These are phyloP conservation scores for Strigomonas galati DNA, from an alignment of 208 protist genomes.

Conservation along the genomic window DNA sequence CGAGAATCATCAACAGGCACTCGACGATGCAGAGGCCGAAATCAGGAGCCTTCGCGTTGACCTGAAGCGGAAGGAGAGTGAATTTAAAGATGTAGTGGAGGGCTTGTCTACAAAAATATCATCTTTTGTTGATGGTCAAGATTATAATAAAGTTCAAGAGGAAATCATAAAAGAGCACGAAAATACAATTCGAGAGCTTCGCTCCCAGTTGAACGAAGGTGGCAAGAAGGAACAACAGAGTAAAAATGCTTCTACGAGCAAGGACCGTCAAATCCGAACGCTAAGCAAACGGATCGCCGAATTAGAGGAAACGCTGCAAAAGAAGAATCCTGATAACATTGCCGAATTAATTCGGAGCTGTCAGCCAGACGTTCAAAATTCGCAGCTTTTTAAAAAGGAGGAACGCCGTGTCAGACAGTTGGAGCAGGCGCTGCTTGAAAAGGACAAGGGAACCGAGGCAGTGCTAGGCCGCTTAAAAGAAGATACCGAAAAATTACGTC, in stretches of 20 bases:
- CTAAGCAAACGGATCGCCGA: constrained; percentile 39
- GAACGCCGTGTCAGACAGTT: constrained; percentile 42
- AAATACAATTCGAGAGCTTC: constrained; percentile 35
- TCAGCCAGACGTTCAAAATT: constrained; percentile 33
- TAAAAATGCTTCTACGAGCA: neutral
- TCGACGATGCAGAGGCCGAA: constrained; percentile 25
- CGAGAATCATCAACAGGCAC: constrained; percentile 20
- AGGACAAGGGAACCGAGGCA: constrained; percentile 55
- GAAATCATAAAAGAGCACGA: constrained; percentile 38
- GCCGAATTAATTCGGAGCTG: constrained; percentile 58
- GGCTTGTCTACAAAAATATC: constrained; percentile 11
- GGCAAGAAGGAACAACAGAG: constrained; percentile 4
- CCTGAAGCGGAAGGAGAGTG: constrained; percentile 28
- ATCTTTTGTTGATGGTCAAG: constrained; percentile 21
- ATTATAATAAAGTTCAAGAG: constrained; percentile 34
- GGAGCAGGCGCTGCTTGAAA: constrained; percentile 53
- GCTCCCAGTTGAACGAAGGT: constrained; percentile 10
- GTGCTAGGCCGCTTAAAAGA: constrained; percentile 49
- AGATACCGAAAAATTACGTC: constrained; percentile 50
- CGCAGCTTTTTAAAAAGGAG: constrained; percentile 45
- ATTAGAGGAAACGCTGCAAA: constrained; percentile 36
- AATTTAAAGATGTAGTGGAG: constrained; percentile 29
- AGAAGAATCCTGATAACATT: constrained; percentile 47
- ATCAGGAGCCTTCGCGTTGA: constrained; percentile 22
- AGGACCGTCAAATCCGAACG: constrained; percentile 20